A percentile compares a stretch with the other conserved stretches of the same genome.
Conservation (phyloP, 202 grass and related monocot genomes). For the Zizania palustris region DNA sequence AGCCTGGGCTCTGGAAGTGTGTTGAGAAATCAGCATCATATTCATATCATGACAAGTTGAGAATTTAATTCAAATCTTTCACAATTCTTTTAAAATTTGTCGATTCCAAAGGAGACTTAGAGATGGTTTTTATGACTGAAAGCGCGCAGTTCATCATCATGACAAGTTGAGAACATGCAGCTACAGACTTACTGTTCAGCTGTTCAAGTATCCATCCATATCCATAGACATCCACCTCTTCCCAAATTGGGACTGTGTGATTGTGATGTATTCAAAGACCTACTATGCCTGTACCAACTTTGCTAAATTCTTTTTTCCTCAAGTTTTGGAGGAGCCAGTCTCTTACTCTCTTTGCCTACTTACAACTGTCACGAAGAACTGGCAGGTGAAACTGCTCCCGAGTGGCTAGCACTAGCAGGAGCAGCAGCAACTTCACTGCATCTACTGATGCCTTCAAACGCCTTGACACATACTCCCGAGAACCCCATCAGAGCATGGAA, state of each 20-base stretch:
- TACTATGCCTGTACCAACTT: constrained; percentile 45
- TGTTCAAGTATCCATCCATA: not conserved
- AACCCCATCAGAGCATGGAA: constrained; percentile 88
- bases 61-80: too few relatives aligned
- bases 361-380: constrained; percentile 54
- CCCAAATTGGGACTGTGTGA: constrained; percentile 9
- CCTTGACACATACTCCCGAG: constrained; percentile 59
- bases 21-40: too few relatives aligned
- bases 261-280: constrained; percentile 39
- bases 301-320: constrained; percentile 9
- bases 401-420: too few relatives aligned
- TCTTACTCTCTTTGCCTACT: constrained; percentile 57
- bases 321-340: constrained; percentile 30
- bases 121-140: too few relatives aligned
- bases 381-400: constrained; percentile 52
- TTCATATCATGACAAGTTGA: too few relatives aligned
- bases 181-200: not conserved
- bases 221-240: constrained; percentile 13
- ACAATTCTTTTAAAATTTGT: too few relatives aligned
- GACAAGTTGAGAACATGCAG: too few relatives aligned
- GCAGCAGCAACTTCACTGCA: constrained; percentile 53
- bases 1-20: too few relatives aligned
- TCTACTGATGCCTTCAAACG: constrained; percentile 79
- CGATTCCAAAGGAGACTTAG: too few relatives aligned
- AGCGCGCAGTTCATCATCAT: too few relatives aligned